phyloP scores from a whole-genome alignment of 2,329 filamentous ascomycete species.

The Xylariaceae sp. region DNA sequence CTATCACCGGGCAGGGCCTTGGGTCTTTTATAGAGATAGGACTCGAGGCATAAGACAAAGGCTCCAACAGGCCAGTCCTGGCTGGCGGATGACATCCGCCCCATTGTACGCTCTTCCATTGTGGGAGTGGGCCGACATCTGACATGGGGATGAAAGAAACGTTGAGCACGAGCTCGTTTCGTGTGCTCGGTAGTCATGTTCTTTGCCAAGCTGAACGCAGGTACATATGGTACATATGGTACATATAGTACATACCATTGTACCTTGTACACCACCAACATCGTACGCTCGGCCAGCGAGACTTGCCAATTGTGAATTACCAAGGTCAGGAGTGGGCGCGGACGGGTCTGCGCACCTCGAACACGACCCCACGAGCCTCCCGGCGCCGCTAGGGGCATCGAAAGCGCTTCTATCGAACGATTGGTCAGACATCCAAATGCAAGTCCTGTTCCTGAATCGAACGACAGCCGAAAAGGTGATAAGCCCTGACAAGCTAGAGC shows the following conservation, averaged over 20 bases:
- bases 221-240: too few species aligned
- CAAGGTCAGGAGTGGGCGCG: background rate
- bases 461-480: background rate
- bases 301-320: too few species aligned
- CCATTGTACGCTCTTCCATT: too few species aligned
- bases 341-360: background rate
- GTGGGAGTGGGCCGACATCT: conserved; percentile 15
- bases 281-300: background rate
- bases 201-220: too few species aligned
- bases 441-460: conserved; percentile 15
- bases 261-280: too few species aligned
- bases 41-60: conserved; percentile 9
- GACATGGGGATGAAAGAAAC: conserved; percentile 4
- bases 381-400: conserved; percentile 13
- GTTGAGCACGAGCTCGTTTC: background rate
- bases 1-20: conserved; percentile 7
- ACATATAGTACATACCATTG: too few species aligned
- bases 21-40: conserved; percentile 17
- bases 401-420: conserved; percentile 8
- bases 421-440: conserved; percentile 10
- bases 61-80: conserved; percentile 1
- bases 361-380: conserved; percentile 13
- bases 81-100: conserved; percentile 1
- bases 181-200: background rate
- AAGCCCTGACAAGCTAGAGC: background rate